A percentile compares a stretch with the other conserved stretches of the same genome.
phyloP scores from a whole-genome alignment of 225 moss, liverwort and hornwort species.

The Climacium dendroides region DNA sequence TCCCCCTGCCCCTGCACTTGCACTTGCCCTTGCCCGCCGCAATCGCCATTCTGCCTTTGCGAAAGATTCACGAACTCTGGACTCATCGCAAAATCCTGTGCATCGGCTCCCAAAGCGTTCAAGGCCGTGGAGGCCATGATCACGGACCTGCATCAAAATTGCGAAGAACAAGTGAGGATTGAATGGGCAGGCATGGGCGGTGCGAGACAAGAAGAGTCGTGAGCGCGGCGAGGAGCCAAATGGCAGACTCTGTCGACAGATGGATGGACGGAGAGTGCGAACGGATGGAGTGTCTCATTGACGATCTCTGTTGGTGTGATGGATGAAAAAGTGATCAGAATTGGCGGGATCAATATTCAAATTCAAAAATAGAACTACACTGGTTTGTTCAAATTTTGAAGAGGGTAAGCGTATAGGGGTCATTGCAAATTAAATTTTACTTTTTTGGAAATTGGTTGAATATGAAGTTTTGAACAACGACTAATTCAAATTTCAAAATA shows the following conservation, averaged over 20 bases:
- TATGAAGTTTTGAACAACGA: background rate
- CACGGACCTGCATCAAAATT: background rate
- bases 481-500: background rate
- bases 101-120: background rate
- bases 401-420: background rate
- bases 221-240: background rate
- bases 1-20: background rate
- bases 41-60: background rate
- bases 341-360: background rate
- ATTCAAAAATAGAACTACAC: background rate
- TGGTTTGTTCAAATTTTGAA: background rate
- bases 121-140: background rate
- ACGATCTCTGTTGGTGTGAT: background rate
- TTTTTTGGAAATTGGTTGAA: background rate
- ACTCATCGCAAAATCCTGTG: background rate
- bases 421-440: too few relatives aligned
- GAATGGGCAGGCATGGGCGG: background rate
- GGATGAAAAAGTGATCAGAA: background rate
- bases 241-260: background rate
- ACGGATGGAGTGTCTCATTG: background rate
- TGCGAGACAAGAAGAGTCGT: constrained; percentile 7
- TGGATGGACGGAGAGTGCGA: background rate
- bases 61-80: background rate
- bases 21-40: background rate
- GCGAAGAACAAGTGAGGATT: background rate